Base-by-base conservation (phyloP, 2,329 filamentous ascomycete species). In the Colletotrichum sp. region DNA sequence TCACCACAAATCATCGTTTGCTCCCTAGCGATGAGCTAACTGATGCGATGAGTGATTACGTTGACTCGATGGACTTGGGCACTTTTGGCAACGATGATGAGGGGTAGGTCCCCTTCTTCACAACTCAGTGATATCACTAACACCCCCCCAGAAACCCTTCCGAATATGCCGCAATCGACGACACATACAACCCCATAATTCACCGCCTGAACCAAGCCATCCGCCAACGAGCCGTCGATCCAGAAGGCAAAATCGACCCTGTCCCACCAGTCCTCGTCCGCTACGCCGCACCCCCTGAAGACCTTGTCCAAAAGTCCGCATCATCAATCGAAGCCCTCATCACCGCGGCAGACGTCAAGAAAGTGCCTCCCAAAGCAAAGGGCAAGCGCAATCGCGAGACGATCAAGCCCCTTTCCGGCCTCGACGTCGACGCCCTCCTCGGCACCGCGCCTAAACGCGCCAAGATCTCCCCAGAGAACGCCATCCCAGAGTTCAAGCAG, bases 61-160 rank as follows among this genome's bases (percentile, higher is more conserved):
- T 99, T 9, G 95, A 98, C 82, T 92, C 91, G 9, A 98, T 99
- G 96, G 96, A 98, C 80, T 87, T 99, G 3, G 94, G 93, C 2
- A 88, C 84, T 0, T 92, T 93, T 80, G 93, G 89, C 12, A 90
- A 88, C 61, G 94, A 98, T 79, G 94, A 97, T 61, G 90, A 96
- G 58, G 95, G 93, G 91, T 94, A 84, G 80, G 89, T 79, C 26
- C 13, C n/a, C 5, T n/a, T 24, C 10, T 5, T 18, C 43, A 26
- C 18, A 7, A 13, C 26, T 14, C 3, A 7, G 10, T 4, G 13
- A 14, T 16, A 12, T 30, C 18, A 26, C 79, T 82, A 48, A 84
- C 65, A 5, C 4, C 18, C n/a, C n/a, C 21, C 30, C 58, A 87
- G 85, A n/a, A 83, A 87, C 34, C 84, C 84, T 3, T 81, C 85